phyloP scores from a whole-genome alignment of 192 early-diverging fungal genomes.

The Powellomyces hirtus region DNA sequence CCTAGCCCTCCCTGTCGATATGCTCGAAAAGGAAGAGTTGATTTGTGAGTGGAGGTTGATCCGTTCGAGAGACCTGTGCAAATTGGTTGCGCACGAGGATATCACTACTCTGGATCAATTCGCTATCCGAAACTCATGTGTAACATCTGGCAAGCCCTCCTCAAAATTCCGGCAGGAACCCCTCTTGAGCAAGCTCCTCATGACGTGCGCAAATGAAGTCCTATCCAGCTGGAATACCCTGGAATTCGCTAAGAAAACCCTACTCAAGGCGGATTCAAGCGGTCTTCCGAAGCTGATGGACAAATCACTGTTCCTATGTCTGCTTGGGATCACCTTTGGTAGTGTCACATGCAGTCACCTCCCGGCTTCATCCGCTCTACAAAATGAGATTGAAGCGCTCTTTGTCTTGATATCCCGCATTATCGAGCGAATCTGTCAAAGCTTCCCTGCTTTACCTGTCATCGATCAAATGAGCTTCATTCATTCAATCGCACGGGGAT shows the following conservation, averaged over 20 bases:
- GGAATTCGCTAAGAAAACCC: not conserved
- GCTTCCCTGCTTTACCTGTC: too few species aligned
- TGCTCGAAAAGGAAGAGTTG: not conserved
- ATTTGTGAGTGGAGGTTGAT: not conserved
- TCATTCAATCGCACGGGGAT: too few species aligned
- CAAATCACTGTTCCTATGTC: too few species aligned
- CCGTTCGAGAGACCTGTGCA: not conserved
- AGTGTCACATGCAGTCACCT: too few species aligned
- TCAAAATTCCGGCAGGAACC: not conserved
- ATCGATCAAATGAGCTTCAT: too few species aligned
- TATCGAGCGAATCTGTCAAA: too few species aligned
- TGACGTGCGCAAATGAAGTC: not conserved
- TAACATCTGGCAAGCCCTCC: too few species aligned
- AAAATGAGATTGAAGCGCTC: too few species aligned
- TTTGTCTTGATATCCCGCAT: too few species aligned
- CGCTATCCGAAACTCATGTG: too few species aligned
- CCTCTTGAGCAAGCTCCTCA: not conserved
- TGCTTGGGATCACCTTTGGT: too few species aligned
- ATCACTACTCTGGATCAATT: not conserved
- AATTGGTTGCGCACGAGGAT: not conserved
- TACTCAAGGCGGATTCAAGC: not conserved
- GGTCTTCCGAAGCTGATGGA: not conserved
- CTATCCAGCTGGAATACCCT: not conserved
- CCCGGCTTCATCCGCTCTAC: too few species aligned
- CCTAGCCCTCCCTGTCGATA: not conserved